Conservation (phyloP, 371 early-diverging fungal genomes). For the Mucor sp. region DNA sequence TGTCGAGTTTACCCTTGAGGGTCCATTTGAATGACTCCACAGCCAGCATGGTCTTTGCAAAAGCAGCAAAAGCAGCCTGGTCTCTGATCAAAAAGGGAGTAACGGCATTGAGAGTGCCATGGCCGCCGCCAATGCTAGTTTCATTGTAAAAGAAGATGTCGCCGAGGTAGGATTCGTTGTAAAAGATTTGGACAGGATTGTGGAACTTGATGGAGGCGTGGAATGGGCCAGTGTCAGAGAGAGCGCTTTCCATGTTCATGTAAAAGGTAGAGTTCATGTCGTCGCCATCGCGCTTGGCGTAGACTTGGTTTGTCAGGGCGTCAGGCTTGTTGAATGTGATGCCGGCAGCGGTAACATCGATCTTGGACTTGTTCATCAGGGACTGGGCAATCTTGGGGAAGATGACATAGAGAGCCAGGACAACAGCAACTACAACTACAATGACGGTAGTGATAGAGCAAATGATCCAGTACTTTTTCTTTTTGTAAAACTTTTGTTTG, state of each 20-base stretch:
- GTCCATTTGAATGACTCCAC: constrained; percentile 56
- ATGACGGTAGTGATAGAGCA: constrained; percentile 54
- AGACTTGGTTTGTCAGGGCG: constrained; percentile 10
- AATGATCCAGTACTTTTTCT: constrained; percentile 60
- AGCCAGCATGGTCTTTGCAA: constrained; percentile 58
- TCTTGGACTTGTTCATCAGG: constrained; percentile 54
- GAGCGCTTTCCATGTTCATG: constrained; percentile 52
- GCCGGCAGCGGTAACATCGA: constrained; percentile 49
- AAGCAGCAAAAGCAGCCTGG: constrained; percentile 47
- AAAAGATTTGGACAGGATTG: constrained; percentile 43
- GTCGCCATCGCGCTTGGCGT: constrained; percentile 35
- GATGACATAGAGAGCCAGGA: constrained; percentile 55
- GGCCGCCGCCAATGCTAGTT: constrained; percentile 52
- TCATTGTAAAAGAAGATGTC: constrained; percentile 51
- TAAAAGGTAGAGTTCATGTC: constrained; percentile 42
- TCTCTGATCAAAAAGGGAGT: constrained; percentile 54
- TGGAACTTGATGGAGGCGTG: constrained; percentile 50
- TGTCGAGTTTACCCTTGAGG: constrained; percentile 57
- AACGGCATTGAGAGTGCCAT: constrained; percentile 42
- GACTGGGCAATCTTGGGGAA: constrained; percentile 64
- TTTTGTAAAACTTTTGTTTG: constrained; percentile 52
- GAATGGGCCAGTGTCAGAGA: constrained; percentile 64
- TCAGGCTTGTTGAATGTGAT: constrained; percentile 50
- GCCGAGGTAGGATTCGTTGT: constrained; percentile 52
- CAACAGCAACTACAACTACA: constrained; percentile 51